Evolutionary conservation across 2,329 filamentous ascomycete species (phyloP).

Genomic region (Beauveria pseudobassiana): DNA sequence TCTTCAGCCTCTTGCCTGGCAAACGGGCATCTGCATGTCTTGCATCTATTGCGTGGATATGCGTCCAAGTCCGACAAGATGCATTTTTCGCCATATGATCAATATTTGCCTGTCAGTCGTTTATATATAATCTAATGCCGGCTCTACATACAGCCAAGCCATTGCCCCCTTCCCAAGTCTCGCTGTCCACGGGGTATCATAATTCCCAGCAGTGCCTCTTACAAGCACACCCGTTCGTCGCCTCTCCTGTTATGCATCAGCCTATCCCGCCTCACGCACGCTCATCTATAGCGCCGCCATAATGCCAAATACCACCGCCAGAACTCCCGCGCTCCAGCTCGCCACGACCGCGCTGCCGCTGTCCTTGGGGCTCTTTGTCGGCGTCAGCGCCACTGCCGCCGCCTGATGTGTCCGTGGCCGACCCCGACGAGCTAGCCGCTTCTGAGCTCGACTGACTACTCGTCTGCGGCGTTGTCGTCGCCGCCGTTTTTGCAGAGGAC

Average conservation of each 20-base stretch:
- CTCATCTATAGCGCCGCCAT: not conserved
- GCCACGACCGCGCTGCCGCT: slow-evolving; percentile 2
- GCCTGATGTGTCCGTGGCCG: not conserved
- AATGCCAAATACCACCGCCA: slow-evolving; percentile 6
- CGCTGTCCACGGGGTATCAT: not conserved
- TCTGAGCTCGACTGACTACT: not conserved
- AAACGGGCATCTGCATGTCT: not conserved
- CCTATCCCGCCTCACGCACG: not conserved
- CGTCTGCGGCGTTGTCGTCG: not conserved
- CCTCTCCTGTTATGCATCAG: not conserved
- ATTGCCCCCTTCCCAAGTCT: not conserved
- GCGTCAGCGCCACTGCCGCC: not conserved
- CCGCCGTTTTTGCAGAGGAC: not conserved
- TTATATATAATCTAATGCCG: not conserved
- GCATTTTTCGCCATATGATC: not conserved
- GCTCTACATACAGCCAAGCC: not conserved
- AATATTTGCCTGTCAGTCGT: not conserved
- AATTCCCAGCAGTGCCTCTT: not conserved
- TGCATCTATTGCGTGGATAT: not conserved
- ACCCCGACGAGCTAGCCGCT: not conserved
- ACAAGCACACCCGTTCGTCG: not conserved
- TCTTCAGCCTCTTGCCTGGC: not conserved
- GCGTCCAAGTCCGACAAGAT: not conserved
- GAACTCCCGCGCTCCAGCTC: slow-evolving; percentile 4
- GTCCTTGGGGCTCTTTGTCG: slow-evolving; percentile 2